Evolutionary conservation across 164 flowering plant species (phyloP).

Genomic region (Vitis amurensis): DNA sequence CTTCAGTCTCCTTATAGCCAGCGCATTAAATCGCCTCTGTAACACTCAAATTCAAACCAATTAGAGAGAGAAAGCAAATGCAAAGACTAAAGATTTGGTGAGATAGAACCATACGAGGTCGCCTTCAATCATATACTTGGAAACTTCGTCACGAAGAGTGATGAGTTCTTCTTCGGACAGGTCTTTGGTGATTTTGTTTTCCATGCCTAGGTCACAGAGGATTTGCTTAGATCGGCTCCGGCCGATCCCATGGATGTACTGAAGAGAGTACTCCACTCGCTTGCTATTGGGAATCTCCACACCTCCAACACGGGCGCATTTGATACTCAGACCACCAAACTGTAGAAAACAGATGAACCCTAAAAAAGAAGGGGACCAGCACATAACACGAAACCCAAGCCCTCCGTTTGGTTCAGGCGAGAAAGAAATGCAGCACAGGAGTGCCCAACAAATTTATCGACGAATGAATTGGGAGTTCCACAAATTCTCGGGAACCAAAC

Average conservation of each 20-base stretch:
- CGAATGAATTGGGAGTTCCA: too few relatives aligned
- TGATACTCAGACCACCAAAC: constrained; percentile 55
- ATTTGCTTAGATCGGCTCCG: constrained; percentile 67
- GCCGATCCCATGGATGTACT: constrained; percentile 91
- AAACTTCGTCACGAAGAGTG: constrained; percentile 74
- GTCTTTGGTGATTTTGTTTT: constrained; percentile 84
- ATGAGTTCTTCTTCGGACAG: constrained; percentile 80
- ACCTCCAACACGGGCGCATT: constrained; percentile 90
- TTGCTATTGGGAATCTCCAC: constrained; percentile 96
- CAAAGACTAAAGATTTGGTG: background rate
- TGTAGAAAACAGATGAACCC: constrained; percentile 15
- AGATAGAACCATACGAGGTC: constrained; percentile 60
- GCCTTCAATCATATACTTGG: constrained; percentile 93
- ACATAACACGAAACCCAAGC: background rate
- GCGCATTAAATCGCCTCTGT: constrained; percentile 88
- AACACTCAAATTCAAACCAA: constrained; percentile 1
- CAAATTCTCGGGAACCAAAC: background rate
- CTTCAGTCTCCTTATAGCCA: constrained; percentile 78
- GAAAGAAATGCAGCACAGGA: too few relatives aligned
- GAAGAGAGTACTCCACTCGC: constrained; percentile 81
- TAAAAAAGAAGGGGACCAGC: background rate
- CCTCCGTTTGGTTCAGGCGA: background rate
- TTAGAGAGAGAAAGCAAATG: background rate
- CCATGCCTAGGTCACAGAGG: constrained; percentile 58
- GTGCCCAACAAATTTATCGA: too few relatives aligned